Conservation (phyloP, 768 basidiomycete species). For the Macrolepiota fuliginosa region DNA sequence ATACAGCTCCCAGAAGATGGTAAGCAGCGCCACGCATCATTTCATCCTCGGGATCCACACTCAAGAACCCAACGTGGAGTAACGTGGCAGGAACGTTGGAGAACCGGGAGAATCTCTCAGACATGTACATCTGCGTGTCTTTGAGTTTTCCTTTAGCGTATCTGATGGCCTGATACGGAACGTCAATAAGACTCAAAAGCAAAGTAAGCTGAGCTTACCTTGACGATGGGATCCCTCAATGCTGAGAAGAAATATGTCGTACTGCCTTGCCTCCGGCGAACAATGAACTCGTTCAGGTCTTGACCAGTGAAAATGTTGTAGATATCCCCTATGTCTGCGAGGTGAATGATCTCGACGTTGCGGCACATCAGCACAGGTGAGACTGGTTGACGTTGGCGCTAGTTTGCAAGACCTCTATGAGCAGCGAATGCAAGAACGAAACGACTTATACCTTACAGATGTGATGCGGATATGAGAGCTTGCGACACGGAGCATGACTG, state of each 20-base stretch:
- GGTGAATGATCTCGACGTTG: conserved; percentile 77
- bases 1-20: conserved; percentile 75
- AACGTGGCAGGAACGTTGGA: conserved; percentile 85
- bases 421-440: neutral
- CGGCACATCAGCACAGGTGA: conserved; percentile 68
- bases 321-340: conserved; percentile 83
- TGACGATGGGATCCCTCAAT: conserved; percentile 68
- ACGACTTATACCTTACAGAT: conserved; percentile 46
- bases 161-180: conserved; percentile 55
- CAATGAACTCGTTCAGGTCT: conserved; percentile 76
- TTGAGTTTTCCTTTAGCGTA: conserved; percentile 71
- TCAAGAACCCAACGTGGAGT: conserved; percentile 83
- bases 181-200: neutral
- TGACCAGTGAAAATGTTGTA: conserved; percentile 79
- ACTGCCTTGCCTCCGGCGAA: conserved; percentile 68
- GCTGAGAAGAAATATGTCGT: conserved; percentile 78
- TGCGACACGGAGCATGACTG: conserved; percentile 68
- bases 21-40: conserved; percentile 78
- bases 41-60: conserved; percentile 70
- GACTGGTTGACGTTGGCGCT: conserved; percentile 64
- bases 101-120: conserved; percentile 71
- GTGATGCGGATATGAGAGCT: conserved; percentile 74
- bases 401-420: neutral
- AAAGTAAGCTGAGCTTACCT: conserved; percentile 38
- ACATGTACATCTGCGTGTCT: conserved; percentile 45